Evolutionary conservation across 495 filamentous ascomycete species (phyloP), one percentile per base, ranked within the genome.

Genomic region (Aspergillus wentii): DNA sequence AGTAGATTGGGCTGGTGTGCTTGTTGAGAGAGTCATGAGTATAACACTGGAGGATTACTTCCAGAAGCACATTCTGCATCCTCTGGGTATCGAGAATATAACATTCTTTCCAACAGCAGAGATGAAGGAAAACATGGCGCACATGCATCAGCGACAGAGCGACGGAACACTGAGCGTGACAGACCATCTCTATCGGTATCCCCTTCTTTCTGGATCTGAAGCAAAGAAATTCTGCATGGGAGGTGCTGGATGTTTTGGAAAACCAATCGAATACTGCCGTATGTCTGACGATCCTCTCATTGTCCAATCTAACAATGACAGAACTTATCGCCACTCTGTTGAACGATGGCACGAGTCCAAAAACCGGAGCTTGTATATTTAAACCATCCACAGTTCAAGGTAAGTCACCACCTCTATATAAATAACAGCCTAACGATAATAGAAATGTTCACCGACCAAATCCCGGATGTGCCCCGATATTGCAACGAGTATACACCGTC

Each of bases 381-480:
- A 51, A 59, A 11, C 46, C 58, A 6, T 51, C 59, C 9, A 79
- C 79, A 1, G 66, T 83, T 0, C 56, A 75, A 8, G 34, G 34
- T 17, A 37, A 26, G 22, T n/a, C n/a, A n/a, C n/a, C n/a, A n/a
- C n/a, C n/a, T n/a, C n/a, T n/a, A 1, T 8, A 26, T 7, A 3
- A 8, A 6, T 14, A 13, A 7, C 18, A 21, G 1, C 33, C 22
- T 13, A 21, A 1, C 32, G 7, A 4, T 5, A 23, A 14, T 14
- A 47, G 50, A 68, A 30, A 82, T 83, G 73, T 82, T 74, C 58
- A 54, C 48, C 35, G 79, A 83, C 53, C 77, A 80, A 43, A 73
- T 85, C 41, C 68, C 75, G 1, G 36, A 71, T 2, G 52, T 71
- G 21, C 79, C 78, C 0, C 49, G 74, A 35, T 75, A 72, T 44